These are phyloP conservation scores for Rhizoctonia solani DNA, from an alignment of 1,284 basidiomycete species.

Conservation along the genomic window DNA sequence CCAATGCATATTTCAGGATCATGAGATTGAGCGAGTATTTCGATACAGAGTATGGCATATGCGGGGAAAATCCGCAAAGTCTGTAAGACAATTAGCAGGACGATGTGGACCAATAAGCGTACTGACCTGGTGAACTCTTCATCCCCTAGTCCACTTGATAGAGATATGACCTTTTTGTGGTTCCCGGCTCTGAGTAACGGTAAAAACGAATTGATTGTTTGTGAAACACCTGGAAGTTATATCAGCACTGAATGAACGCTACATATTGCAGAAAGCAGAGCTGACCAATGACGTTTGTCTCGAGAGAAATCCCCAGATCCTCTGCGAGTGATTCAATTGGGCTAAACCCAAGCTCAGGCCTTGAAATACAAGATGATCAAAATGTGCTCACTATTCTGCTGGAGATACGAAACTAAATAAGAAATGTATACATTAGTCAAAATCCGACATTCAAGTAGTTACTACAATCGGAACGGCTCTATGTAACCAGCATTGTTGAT, in stretches of 20 bases:
- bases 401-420: neutral
- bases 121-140: constrained; percentile 41
- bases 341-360: neutral
- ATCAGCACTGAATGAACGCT: neutral
- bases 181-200: constrained; percentile 49
- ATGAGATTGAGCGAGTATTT: constrained; percentile 50
- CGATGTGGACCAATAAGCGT: neutral
- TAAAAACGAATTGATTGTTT: constrained; percentile 49
- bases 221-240: neutral
- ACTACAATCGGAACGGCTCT: neutral
- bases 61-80: neutral
- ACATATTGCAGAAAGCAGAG: neutral
- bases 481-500: constrained; percentile 47
- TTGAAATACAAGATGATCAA: neutral
- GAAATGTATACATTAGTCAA: too few relatives aligned
- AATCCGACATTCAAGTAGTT: neutral
- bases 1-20: constrained; percentile 48
- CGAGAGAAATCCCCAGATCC: neutral
- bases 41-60: neutral
- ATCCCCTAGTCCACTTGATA: constrained; percentile 46
- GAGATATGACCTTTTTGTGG: constrained; percentile 48
- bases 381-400: neutral
- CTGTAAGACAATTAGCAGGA: neutral
- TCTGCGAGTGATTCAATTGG: neutral
- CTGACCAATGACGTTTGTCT: neutral